These are phyloP conservation scores for Microcyclosporella mali DNA, from an alignment of 2,329 filamentous ascomycete species.

Conservation along the genomic window DNA sequence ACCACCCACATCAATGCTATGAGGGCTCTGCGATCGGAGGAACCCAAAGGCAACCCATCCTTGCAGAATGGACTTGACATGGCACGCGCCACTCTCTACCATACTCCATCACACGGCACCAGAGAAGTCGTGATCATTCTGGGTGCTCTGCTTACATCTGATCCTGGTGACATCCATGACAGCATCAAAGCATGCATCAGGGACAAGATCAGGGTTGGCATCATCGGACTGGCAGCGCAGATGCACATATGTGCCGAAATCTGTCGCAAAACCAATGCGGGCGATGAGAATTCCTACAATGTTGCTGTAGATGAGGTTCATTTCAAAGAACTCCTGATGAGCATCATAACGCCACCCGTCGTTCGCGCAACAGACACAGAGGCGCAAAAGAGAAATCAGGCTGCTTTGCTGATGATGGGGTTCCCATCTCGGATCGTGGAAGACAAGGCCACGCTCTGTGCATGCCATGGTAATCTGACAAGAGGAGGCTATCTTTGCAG, in stretches of 20 bases:
- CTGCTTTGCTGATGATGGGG: conserved; percentile 85
- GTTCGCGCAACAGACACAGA: conserved; percentile 49
- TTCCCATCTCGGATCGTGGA: conserved; percentile 84
- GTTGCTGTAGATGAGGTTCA: conserved; percentile 83
- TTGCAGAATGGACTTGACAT: conserved; percentile 95
- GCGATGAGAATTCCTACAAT: conserved; percentile 68
- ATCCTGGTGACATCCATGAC: conserved; percentile 91
- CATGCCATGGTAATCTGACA: conserved; percentile 78
- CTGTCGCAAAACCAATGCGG: conserved; percentile 78
- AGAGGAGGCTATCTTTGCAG: conserved; percentile 87
- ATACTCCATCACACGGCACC: conserved; percentile 88
- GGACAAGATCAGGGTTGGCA: conserved; percentile 78
- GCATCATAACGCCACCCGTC: conserved; percentile 80
- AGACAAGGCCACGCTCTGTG: conserved; percentile 68
- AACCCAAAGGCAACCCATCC: conserved; percentile 46
- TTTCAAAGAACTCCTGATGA: conserved; percentile 82
- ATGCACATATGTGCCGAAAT: conserved; percentile 89
- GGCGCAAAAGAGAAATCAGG: conserved; percentile 37
- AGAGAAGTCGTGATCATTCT: conserved; percentile 88
- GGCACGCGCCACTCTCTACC: conserved; percentile 84
- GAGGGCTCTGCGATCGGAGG: conserved; percentile 45
- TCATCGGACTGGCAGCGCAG: conserved; percentile 86
- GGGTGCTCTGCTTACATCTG: conserved; percentile 80
- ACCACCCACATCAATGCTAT: conserved; percentile 78
- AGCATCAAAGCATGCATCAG: conserved; percentile 72